Conservation (phyloP, 1,284 basidiomycete genomes). For the Wolfiporia cocos region DNA sequence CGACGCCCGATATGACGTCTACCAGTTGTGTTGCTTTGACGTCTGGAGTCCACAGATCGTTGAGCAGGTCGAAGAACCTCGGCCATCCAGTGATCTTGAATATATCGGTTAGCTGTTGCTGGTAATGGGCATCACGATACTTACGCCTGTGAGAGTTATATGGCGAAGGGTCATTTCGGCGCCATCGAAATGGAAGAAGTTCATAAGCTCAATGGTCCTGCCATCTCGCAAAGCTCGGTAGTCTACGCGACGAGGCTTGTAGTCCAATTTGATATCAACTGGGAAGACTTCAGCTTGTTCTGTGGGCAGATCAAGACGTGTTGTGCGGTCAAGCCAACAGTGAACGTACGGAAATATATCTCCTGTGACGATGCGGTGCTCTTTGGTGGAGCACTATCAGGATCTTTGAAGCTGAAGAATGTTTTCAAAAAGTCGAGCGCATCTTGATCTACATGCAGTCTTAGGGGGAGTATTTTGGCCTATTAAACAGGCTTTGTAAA, state of each 20-base stretch:
- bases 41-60: slow-evolving; percentile 98
- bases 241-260: slow-evolving; percentile 96
- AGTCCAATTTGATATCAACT: slow-evolving; percentile 90
- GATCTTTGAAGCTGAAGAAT: slow-evolving; percentile 87
- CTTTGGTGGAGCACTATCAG: slow-evolving; percentile 33
- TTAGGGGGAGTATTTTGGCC: slow-evolving; percentile 85
- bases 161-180: slow-evolving; percentile 97
- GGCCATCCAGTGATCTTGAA: slow-evolving; percentile 88
- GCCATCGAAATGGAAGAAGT: slow-evolving; percentile 99
- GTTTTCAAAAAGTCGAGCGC: slow-evolving; percentile 97
- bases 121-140: too few species aligned
- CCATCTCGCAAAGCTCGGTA: slow-evolving; percentile 91
- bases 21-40: slow-evolving; percentile 98
- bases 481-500: slow-evolving; percentile 23
- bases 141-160: slow-evolving; percentile 84
- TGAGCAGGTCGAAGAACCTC: slow-evolving; percentile 82
- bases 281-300: slow-evolving; percentile 90
- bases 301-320: slow-evolving; percentile 31
- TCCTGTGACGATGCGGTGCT: slow-evolving; percentile 35
- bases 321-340: background rate
- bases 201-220: slow-evolving; percentile 95
- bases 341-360: slow-evolving; percentile 68
- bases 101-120: too few species aligned
- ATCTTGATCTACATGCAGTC: slow-evolving; percentile 96
- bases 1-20: slow-evolving; percentile 95